Conservation (phyloP, 768 basidiomycete species). For the Lactarius pseudohatsudake region DNA sequence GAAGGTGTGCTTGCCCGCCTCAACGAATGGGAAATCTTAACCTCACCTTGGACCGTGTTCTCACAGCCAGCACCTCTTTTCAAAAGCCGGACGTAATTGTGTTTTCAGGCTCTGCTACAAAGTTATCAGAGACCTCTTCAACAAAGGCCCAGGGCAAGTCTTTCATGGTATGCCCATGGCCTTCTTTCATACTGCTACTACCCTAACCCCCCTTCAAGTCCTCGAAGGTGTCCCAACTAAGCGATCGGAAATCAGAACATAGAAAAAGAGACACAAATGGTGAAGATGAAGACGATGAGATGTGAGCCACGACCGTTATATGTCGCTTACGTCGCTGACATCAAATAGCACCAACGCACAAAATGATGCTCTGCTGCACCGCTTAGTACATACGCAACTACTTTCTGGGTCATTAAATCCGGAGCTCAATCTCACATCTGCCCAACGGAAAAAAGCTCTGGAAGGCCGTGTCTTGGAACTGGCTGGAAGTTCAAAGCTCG, state of each 20-base stretch:
- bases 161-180: slow-evolving; percentile 63
- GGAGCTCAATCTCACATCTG: slow-evolving; percentile 60
- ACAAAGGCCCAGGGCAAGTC: slow-evolving; percentile 54
- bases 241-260: slow-evolving; percentile 29
- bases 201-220: slow-evolving; percentile 48
- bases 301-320: slow-evolving; percentile 38
- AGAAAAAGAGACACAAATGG: slow-evolving; percentile 33
- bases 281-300: slow-evolving; percentile 55
- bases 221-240: slow-evolving; percentile 69
- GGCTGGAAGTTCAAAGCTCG: slow-evolving; percentile 64
- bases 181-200: slow-evolving; percentile 7
- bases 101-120: slow-evolving; percentile 45
- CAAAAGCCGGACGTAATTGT: slow-evolving; percentile 51
- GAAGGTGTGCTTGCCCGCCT: slow-evolving; percentile 18
- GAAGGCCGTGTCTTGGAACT: slow-evolving; percentile 77
- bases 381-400: slow-evolving; percentile 75
- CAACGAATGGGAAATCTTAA: background rate
- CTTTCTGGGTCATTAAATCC: slow-evolving; percentile 70
- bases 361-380: slow-evolving; percentile 78
- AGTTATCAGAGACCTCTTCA: slow-evolving; percentile 31
- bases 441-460: slow-evolving; percentile 69
- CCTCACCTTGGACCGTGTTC: slow-evolving; percentile 41
- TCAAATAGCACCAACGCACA: slow-evolving; percentile 64
- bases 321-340: slow-evolving; percentile 1
- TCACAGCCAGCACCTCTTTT: slow-evolving; percentile 37